Evolutionary conservation across 176 grass and related monocot genomes (phyloP), one percentile per base, ranked within the genome.

Genomic region (Secale cereale): DNA sequence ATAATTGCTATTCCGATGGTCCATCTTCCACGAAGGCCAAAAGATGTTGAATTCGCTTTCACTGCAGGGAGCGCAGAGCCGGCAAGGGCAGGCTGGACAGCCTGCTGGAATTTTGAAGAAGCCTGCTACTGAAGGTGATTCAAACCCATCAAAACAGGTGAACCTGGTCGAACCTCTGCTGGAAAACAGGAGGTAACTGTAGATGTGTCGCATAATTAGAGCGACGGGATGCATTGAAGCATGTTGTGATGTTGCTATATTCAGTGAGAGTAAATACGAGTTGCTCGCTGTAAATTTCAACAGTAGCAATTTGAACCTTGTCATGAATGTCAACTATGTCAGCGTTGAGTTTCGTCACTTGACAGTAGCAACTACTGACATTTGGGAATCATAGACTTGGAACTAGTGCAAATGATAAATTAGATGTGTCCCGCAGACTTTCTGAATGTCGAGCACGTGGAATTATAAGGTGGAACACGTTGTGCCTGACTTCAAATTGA

Each of bases 61-160:
- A 14, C 39, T 65, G 65, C 82, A 99, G 86, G 97, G 97, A 85
- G 85, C 77, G 33, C 88, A 91, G 76, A 91, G 84, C 89, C 87
- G 92, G 12, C 97, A 84, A 79, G 93, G 90, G 52, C 93, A 99
- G 56, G 59, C 91, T 79, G 93, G 93, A 70, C 93, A 99, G 46
- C 87, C 92, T 79, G 15, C 82, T 72, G 94, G 91, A 87, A 91
- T 94, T 87, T 79, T 92, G 79, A 96, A 87, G 79, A 99, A 96
- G 72, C 68, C 88, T 57, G 54, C 54, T 27, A 79, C 86, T 60
- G 97, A 95, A 68, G 78, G 86, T 77, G 97, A 99, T 64, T 81
- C 82, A 15, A 86, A 84, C 29, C 56, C 90, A 19, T 87, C 91
- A 57, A 94, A 77, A 56, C 93, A 91, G 72, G 87, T 91, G 25